Percentiles rank a stretch among this genome's conserved stretches.
Conservation (phyloP, 495 filamentous ascomycete genomes). For the Penicillium turbatum region DNA sequence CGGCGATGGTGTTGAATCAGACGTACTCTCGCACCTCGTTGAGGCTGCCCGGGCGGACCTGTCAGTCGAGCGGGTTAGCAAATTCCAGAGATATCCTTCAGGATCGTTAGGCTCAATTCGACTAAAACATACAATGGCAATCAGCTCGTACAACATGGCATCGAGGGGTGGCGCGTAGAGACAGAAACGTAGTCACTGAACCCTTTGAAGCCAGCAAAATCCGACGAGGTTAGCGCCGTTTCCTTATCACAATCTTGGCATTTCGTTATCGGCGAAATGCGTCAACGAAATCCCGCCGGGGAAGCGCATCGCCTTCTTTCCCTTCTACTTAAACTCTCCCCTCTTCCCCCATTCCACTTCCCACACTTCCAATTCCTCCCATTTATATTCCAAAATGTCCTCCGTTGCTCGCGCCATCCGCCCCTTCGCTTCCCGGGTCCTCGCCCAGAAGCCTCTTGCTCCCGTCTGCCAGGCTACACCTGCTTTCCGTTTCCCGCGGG, state of each 20-base stretch:
- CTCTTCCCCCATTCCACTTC: slow-evolving; percentile 21
- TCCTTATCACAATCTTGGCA: slow-evolving; percentile 36
- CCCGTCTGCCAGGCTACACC: slow-evolving; percentile 35
- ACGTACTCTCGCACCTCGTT: slow-evolving; percentile 91
- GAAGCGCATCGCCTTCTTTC: slow-evolving; percentile 23
- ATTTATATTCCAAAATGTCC: slow-evolving; percentile 32
- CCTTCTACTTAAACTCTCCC: slow-evolving; percentile 28
- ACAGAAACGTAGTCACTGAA: slow-evolving; percentile 4
- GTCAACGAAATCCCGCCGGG: slow-evolving; percentile 22
- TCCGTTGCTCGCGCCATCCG: slow-evolving; percentile 38
- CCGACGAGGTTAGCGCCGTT: slow-evolving; percentile 22
- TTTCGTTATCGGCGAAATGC: slow-evolving; percentile 18
- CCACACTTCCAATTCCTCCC: slow-evolving; percentile 19
- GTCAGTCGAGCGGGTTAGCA: slow-evolving; percentile 11
- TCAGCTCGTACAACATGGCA: slow-evolving; percentile 93
- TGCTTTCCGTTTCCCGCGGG: slow-evolving; percentile 49
- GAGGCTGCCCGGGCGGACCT: slow-evolving; percentile 88
- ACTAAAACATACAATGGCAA: slow-evolving; percentile 72
- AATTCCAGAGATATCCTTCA: not conserved
- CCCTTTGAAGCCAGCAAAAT: slow-evolving; percentile 23
- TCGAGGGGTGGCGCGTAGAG: slow-evolving; percentile 20
- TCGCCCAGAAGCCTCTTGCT: slow-evolving; percentile 42
- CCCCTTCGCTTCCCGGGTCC: slow-evolving; percentile 41
- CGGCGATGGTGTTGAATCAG: slow-evolving; percentile 6
- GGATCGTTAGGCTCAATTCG: not conserved